Evolutionary conservation across 257 asterid genomes (phyloP), one percentile per base, ranked within the genome.

Genomic region (Capsicum chinense): DNA sequence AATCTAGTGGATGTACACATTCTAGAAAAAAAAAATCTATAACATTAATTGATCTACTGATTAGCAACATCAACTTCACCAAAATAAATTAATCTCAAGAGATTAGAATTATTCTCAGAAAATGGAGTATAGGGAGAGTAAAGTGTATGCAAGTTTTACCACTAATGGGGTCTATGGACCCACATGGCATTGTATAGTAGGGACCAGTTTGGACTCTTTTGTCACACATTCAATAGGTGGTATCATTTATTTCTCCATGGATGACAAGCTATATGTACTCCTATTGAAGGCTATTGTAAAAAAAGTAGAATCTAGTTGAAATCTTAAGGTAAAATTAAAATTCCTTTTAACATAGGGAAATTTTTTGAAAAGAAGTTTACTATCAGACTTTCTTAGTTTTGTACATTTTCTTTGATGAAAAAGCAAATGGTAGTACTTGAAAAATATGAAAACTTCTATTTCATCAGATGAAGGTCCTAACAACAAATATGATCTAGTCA

Each of bases 161-260:
- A 21, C 21, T 21, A 21, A 93, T 91, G 95, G 92, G 90, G 92
- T 84, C 78, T 93, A 92, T 92, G 96, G 97, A 79, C 97, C 97
- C 80, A 97, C 97, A 85, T 94, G 98, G 97, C 98, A 94, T 83
- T 94, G 98, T 82, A 91, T 94, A 47, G 95, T 94, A 39, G 98
- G 98, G 91, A 89, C 92, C 69, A 88, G 95, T 91, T 94, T 94
- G 89, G 98, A 97, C 52, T 94, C 98, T 83, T 94, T 94, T 88
- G 98, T 94, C 33, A 94, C 98, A 21, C 95, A 94, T 79, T 94
- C 98, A 81, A 93, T 92, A 10, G 98, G 98, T 83, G 98, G 98
- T 0, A 92, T 94, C 87, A 89, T 94, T 88, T 94, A 94, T 80
- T 92, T 94, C 87, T 94, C 97, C n/a, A 87, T 94, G 95, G 98